Evolutionary conservation across 208 protist genomes (phyloP), one percentile per base, ranked within the genome.

Genomic region (Acanthamoeba sp.): DNA sequence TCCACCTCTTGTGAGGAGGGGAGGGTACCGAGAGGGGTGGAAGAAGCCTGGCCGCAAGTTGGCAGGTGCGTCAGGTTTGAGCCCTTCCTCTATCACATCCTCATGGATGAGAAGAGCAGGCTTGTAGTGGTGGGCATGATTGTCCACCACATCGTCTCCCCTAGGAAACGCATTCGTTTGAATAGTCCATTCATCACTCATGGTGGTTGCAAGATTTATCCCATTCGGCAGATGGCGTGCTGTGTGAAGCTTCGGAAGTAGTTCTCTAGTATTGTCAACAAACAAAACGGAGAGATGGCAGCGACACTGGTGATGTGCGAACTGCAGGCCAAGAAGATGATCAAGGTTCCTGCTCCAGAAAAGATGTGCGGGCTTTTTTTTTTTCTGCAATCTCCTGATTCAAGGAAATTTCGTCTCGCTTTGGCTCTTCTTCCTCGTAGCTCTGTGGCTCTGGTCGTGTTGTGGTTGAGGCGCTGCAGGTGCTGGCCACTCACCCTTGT

Each of bases 101-200:
- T 66, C 59, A 32, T 66, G n/a, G 59, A 66, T 66, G 59, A 34
- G 59, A n/a, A n/a, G n/a, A 10, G 5, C 59, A 1, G 20, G 59
- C 59, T 32, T 66, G 27, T 34, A 12, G 10, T 34, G 27, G 59
- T 32, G 20, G 16, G 22, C 50, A 16, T 57, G 50, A 57, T 57
- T 22, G 50, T 66, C n/a, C 5, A 2, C 2, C 12, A 6, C 59
- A 29, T 78, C 38, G 64, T 73, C 69, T 3, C 29, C 59, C 5
- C 1, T 14, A 10, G 59, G n/a, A 27, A 66, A 10, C 27, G 27
- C 18, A 10, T 66, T 66, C 12, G 59, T 66, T 66, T 32, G 59
- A 32, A 66, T 78, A 5, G 69, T 78, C 69, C 69, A 78, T 22
- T 78, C 69, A 45, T 48, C 36, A 22, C 69, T 42, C 69, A 78